A percentile compares a stretch with the other conserved stretches of the same genome.
Conservation (phyloP, 768 basidiomycete genomes). For the Galerina sulciceps region DNA sequence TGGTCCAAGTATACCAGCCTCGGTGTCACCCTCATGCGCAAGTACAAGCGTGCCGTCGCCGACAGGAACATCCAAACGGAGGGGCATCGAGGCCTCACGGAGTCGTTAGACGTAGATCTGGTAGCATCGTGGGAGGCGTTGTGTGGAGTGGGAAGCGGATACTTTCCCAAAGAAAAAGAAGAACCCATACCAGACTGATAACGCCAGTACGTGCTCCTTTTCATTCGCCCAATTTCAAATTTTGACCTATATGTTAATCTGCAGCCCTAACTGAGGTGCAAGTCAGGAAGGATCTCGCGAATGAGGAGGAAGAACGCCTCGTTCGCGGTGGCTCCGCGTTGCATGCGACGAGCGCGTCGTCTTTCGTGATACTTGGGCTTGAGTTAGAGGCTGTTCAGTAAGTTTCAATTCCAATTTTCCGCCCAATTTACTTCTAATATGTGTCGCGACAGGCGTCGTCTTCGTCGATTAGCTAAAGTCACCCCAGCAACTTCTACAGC, state of each 20-base stretch:
- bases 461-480: neutral
- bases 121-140: conserved; percentile 18
- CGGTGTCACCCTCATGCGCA: conserved; percentile 17
- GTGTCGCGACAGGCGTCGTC: neutral
- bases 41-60: conserved; percentile 11
- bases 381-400: conserved; percentile 23
- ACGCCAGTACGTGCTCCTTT: neutral
- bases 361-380: conserved; percentile 18
- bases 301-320: neutral
- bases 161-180: conserved; percentile 5
- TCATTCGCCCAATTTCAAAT: neutral
- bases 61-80: conserved; percentile 18
- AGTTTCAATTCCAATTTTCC: neutral
- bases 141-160: conserved; percentile 14
- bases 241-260: neutral
- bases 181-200: conserved; percentile 12
- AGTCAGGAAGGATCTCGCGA: conserved; percentile 3
- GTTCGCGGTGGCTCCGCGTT: neutral
- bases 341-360: conserved; percentile 11
- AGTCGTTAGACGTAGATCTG: neutral
- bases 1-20: conserved; percentile 26
- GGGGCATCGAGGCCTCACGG: conserved; percentile 14
- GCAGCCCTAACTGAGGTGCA: conserved; percentile 1
- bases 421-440: neutral
- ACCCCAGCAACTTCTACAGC: neutral